Evolutionary conservation across 352 stramenopile species (phyloP), one percentile per base, ranked within the genome.

Genomic region (Phytophthora vignae): DNA sequence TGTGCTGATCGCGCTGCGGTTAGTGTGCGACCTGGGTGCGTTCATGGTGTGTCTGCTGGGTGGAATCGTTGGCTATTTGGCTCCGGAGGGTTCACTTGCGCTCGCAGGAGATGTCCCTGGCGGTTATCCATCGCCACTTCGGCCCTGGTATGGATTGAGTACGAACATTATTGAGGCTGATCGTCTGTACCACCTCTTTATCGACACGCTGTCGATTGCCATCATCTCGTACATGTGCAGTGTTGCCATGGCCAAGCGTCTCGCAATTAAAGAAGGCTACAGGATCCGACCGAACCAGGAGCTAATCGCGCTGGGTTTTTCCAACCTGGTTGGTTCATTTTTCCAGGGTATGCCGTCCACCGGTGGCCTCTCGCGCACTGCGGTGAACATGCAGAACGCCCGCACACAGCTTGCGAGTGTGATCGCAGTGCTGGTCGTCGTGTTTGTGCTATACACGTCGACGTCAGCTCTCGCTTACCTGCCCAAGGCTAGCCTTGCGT

Each of bases 181-280:
- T 31, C 73, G 80, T 3, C 56, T 95, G 11, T 74, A 84, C 33
- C 64, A 83, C 19, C 70, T 98, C 6, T 69, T 95, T n/a, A 67
- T 83, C 36, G 82, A 94, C 55, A 86, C 92, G 1, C 55, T 96
- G 9, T 85, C 83, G 42, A 97, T 97, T 64, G 81, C 83, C 1
- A 82, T 98, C 66, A 85, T 98, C n/a, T 93, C 92, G 22, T 98
- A 98, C 81, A 97, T 98, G 84, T 91, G 96, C 65, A 97, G 89
- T 48, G 85, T 98, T 73, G 91, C 91, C 4, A 96, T 97, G 56
- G 91, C 87, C 33, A 97, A 96, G 62, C 84, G 88, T 46, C 68
- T 98, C 17, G 93, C 93, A 0, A 83, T 84, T 6, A 90, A 93
- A 38, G 88, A 92, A 67, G 87, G 85, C 9, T 94, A 94, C 67